Evolutionary conservation across 2,329 filamentous ascomycete genomes (phyloP), one percentile per base, ranked within the genome.

Genomic region (Sporothrix dimorphospora): DNA sequence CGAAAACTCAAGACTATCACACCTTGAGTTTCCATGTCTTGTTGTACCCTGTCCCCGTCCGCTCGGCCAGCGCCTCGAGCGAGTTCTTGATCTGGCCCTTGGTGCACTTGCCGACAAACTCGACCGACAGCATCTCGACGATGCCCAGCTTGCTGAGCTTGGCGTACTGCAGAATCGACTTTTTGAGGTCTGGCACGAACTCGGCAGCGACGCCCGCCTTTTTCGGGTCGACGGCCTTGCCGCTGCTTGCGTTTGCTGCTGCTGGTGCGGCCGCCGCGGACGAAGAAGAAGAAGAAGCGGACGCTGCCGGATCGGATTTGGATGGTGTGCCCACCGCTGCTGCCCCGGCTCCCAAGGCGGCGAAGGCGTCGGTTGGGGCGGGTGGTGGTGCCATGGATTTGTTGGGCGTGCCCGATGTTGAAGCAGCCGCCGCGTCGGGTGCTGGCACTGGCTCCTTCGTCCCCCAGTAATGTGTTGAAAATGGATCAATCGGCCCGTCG

Each of bases 391-490:
- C 73, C 73, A 75, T 75, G 11, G 70, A 38, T 8, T 67, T 24
- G 38, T 19, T 24, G 19, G 49, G 24, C 3, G 49, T 59, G n/a
- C 21, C 38, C 14, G 49, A 38, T 30, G 53, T 21, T 14, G 55
- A 4, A 8, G 51, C 6, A 9, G 51, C 11, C 1, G 61, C 16
- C 8, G 42, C 30, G 2, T 38, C 27, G 14, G 66, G 63, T 65
- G 72, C 61, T 66, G 66, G 38, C 69, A 69, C 68, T 71, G 21
- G 65, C 9, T 51, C 57, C 1, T 66, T 83, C 1, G 82, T 75
- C 40, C 85, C 82, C 96, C 96, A 98, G 80, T 98, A 98, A 0
- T 84, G 81, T 0, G 89, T 89, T 0, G 93, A 94, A 79, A 95
- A 97, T 0, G 96, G 96, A 78, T 99, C 91, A 75, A 99, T 95